A percentile compares a stretch with the other conserved stretches of the same genome.
phyloP scores from a whole-genome alignment of 2,329 filamentous ascomycete genomes.

The Aciculosporium take region DNA sequence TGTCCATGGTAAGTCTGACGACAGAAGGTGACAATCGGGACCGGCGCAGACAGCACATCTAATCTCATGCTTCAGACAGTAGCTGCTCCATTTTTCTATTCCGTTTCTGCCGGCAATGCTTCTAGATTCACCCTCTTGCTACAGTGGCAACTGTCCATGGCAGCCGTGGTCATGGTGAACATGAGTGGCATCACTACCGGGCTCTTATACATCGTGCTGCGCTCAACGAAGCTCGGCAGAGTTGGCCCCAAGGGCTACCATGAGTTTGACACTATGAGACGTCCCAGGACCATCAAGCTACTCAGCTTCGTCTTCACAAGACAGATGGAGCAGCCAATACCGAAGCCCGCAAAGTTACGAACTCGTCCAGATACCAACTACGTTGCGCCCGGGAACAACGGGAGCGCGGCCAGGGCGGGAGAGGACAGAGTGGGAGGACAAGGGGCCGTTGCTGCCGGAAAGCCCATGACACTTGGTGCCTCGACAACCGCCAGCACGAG shows the following conservation, averaged over 20 bases:
- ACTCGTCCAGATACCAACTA: background rate
- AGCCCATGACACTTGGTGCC: background rate
- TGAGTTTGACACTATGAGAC: constrained; percentile 24
- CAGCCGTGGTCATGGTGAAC: constrained; percentile 51
- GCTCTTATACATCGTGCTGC: constrained; percentile 51
- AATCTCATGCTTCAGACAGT: constrained; percentile 29
- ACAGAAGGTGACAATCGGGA: too few relatives aligned
- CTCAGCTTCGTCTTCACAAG: constrained; percentile 9
- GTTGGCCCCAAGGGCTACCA: constrained; percentile 29
- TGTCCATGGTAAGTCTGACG: constrained; percentile 40
- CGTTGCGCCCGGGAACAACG: background rate
- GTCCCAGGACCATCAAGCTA: constrained; percentile 3
- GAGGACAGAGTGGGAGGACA: background rate
- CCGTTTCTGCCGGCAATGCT: constrained; percentile 31
- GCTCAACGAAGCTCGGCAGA: constrained; percentile 44
- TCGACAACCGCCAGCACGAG: background rate
- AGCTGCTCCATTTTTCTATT: constrained; percentile 50
- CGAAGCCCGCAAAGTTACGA: background rate
- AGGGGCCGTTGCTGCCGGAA: background rate
- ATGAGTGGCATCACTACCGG: constrained; percentile 51
- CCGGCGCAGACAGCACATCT: background rate
- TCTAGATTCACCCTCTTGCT: constrained; percentile 19
- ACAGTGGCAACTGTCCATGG: constrained; percentile 38
- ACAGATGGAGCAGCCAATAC: constrained; percentile 11
- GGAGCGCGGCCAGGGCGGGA: background rate